Evolutionary conservation across 257 asterid genomes (phyloP).

Genomic region (Dorcoceras hygrometricum): DNA sequence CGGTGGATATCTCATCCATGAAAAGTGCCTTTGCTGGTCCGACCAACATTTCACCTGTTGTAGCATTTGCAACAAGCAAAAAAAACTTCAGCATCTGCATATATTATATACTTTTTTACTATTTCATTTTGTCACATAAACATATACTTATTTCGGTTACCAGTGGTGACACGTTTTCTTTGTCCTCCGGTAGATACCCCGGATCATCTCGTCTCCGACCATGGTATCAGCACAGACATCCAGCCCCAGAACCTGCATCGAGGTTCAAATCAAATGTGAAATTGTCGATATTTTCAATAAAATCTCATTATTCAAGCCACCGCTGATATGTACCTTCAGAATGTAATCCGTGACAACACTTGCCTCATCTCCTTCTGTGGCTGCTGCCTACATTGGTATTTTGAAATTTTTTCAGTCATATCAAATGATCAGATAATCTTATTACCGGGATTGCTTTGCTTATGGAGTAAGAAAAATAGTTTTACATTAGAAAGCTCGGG

Average conservation of each 20-base stretch:
- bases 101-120: neutral
- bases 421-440: too few species aligned
- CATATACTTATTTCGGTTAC: conserved; percentile 17
- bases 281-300: neutral
- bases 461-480: neutral
- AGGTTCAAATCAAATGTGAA: neutral
- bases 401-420: neutral
- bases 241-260: conserved; percentile 38
- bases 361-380: conserved; percentile 40
- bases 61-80: conserved; percentile 1
- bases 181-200: conserved; percentile 64
- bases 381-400: conserved; percentile 33
- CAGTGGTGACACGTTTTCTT: conserved; percentile 50
- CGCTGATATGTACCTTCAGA: conserved; percentile 18
- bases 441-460: neutral
- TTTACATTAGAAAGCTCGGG: too few species aligned
- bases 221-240: conserved; percentile 57
- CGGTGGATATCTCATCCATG: conserved; percentile 51
- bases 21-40: conserved; percentile 47
- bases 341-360: conserved; percentile 38
- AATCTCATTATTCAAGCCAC: neutral
- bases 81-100: conserved; percentile 4
- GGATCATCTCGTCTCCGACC: conserved; percentile 54
- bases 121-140: neutral
- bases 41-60: conserved; percentile 46